These are phyloP conservation scores for Cryptomeria japonica DNA, from an alignment of 75 land plant genomes.

Conservation along the genomic window DNA sequence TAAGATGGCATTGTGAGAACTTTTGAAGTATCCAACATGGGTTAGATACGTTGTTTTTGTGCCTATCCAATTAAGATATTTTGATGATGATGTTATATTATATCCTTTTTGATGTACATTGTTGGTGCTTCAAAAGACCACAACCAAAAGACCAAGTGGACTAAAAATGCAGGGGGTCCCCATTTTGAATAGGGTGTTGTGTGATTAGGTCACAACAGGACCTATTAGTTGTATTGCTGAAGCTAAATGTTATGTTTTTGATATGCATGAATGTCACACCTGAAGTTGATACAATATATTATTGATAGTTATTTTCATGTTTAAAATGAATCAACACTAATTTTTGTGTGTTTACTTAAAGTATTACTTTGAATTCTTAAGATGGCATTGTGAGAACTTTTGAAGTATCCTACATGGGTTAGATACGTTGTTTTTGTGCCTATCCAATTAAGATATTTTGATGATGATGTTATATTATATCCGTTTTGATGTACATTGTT, in stretches of 20 bases:
- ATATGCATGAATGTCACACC: not conserved
- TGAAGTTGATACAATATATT: not conserved
- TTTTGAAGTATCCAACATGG: not conserved
- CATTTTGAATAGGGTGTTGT: too few species aligned
- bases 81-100: not conserved
- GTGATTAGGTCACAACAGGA: too few species aligned
- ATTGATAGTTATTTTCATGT: not conserved
- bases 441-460: not conserved
- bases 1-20: not conserved
- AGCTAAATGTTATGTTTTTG: not conserved
- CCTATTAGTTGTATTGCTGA: not conserved
- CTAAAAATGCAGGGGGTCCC: too few species aligned
- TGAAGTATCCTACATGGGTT: not conserved
- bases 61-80: not conserved
- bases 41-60: not conserved
- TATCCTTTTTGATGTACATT: not conserved
- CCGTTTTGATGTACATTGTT: not conserved
- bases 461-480: not conserved
- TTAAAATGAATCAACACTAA: not conserved
- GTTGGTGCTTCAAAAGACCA: slow-evolving; percentile 18
- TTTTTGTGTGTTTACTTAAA: not conserved
- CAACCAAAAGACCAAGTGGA: too few species aligned
- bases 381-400: not conserved
- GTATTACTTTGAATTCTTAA: not conserved
- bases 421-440: not conserved